These are phyloP conservation scores for Mimosa pudica DNA, from an alignment of 306 rosid genomes.

Conservation along the genomic window DNA sequence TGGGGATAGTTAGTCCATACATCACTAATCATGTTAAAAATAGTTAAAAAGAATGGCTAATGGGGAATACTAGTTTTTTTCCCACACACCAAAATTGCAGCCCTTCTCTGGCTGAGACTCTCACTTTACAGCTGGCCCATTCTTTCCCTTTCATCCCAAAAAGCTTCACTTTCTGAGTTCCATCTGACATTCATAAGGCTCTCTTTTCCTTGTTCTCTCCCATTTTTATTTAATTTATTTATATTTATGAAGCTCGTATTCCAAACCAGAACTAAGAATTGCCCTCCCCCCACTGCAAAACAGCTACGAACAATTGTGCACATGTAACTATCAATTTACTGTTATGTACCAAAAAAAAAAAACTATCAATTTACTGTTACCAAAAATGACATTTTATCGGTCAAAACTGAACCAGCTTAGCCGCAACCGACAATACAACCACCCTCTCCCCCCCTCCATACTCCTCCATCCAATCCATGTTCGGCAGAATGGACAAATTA, in stretches of 20 bases:
- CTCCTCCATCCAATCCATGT: neutral
- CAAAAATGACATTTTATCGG: conserved; percentile 1
- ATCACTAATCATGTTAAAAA: neutral
- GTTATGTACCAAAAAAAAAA: no score
- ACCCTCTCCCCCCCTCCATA: neutral
- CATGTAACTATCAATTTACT: no score
- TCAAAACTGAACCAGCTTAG: neutral
- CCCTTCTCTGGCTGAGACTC: neutral
- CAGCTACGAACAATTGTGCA: no score
- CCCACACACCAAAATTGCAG: neutral
- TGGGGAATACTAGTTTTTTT: neutral
- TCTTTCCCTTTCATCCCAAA: neutral
- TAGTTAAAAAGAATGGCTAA: no score
- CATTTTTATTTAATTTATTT: neutral
- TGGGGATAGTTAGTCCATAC: neutral
- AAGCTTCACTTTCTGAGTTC: conserved; percentile 8
- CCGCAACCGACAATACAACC: neutral
- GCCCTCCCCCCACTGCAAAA: neutral
- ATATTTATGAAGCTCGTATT: neutral
- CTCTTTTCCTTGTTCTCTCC: neutral
- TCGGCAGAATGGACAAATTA: neutral
- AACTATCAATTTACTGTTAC: no score
- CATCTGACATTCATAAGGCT: neutral
- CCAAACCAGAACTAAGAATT: neutral
- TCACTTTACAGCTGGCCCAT: conserved; percentile 20